phyloP scores from a whole-genome alignment of 2,329 filamentous ascomycete species.

The Metarhizium guizhouense region DNA sequence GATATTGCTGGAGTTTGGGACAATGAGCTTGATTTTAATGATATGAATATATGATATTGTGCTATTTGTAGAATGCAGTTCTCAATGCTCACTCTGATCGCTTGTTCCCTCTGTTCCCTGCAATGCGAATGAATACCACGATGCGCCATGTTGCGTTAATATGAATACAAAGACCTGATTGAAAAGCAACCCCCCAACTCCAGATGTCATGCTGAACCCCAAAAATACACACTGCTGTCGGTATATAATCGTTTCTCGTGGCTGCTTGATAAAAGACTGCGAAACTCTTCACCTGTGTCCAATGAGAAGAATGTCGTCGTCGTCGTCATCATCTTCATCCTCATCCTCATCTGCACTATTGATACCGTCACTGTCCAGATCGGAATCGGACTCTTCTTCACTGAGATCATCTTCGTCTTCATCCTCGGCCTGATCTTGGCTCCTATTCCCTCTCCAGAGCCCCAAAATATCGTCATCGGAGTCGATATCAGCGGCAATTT shows the following conservation, averaged over 20 bases:
- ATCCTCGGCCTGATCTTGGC: conserved; percentile 33
- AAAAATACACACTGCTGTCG: background rate
- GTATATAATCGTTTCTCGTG: background rate
- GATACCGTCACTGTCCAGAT: conserved; percentile 19
- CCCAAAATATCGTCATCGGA: conserved; percentile 48
- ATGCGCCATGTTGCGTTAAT: background rate
- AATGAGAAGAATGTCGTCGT: conserved; percentile 40
- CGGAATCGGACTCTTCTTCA: conserved; percentile 37
- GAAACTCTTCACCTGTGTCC: conserved; percentile 34
- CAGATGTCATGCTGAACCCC: background rate
- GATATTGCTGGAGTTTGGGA: background rate
- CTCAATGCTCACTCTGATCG: background rate
- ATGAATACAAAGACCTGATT: background rate
- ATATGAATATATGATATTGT: background rate
- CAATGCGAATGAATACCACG: background rate
- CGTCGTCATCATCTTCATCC: conserved; percentile 33
- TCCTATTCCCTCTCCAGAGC: conserved; percentile 40
- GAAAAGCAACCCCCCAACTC: background rate
- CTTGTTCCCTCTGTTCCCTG: background rate
- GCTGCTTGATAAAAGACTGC: background rate
- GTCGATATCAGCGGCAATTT: conserved; percentile 29
- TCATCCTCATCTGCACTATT: conserved; percentile 39
- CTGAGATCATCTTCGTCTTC: conserved; percentile 35
- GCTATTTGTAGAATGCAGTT: background rate
- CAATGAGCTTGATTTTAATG: background rate